These are phyloP conservation scores for Aspergillus udagawae DNA, from an alignment of 2,329 filamentous ascomycete genomes.

Conservation along the genomic window DNA sequence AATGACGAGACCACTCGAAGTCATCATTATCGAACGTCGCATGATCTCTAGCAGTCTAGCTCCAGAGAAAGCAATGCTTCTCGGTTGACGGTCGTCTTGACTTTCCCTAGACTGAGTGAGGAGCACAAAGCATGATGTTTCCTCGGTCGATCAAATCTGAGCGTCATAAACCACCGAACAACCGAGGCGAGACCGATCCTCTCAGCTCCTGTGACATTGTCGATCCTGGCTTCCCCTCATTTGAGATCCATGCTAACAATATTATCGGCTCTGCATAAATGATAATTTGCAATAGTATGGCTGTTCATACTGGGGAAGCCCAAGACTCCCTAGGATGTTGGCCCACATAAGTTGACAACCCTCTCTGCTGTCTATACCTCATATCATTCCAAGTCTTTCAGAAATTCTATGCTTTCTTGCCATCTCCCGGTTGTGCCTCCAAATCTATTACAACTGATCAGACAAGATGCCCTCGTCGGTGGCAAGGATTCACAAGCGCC, in stretches of 20 bases:
- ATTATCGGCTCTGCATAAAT: not conserved
- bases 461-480: conserved; percentile 24
- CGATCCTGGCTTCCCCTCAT: not conserved
- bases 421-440: not conserved
- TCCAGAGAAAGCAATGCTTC: not conserved
- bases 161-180: not conserved
- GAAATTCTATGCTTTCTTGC: not conserved
- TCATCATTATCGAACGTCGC: not conserved
- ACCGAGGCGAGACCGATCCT: not conserved
- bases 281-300: not conserved
- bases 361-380: not conserved
- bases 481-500: conserved; percentile 37
- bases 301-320: no score
- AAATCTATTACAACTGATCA: not conserved
- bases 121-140: not conserved
- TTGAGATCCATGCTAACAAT: not conserved
- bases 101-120: no score
- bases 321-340: no score
- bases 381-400: not conserved
- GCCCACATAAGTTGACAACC: no score
- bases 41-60: not conserved
- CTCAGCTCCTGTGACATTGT: not conserved
- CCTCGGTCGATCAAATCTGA: not conserved
- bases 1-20: not conserved
- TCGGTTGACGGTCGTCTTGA: not conserved